Evolutionary conservation across 257 asterid species (phyloP).

Genomic region (Nicotiana obtusifolia): DNA sequence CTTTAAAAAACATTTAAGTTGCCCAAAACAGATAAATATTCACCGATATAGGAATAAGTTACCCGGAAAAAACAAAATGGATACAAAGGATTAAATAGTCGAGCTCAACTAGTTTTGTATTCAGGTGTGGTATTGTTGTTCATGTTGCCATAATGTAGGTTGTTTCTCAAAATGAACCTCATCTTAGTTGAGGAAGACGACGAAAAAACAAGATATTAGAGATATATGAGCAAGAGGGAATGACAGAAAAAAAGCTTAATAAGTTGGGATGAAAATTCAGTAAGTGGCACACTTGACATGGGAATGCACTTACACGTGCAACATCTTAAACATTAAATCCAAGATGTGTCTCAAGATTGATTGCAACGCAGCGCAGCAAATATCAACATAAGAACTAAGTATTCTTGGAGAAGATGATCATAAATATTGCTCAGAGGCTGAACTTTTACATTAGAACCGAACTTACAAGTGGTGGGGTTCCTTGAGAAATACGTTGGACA

Average conservation of each 20-base stretch:
- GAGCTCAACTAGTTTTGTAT: too few species aligned
- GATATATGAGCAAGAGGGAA: constrained; percentile 7
- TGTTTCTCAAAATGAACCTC: neutral
- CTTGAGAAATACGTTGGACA: constrained; percentile 93
- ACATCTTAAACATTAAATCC: neutral
- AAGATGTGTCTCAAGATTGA: neutral
- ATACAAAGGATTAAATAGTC: too few species aligned
- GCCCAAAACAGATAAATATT: neutral
- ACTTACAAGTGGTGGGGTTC: constrained; percentile 99
- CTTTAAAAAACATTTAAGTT: neutral
- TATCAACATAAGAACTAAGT: neutral
- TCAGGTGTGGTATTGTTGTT: too few species aligned
- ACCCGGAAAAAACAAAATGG: too few species aligned
- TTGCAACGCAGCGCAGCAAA: neutral
- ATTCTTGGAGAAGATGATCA: neutral
- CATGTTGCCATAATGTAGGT: neutral
- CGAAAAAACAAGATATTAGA: neutral
- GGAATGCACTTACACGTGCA: neutral
- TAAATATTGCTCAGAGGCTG: neutral
- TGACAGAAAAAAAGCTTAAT: neutral
- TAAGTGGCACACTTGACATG: neutral
- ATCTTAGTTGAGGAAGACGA: neutral
- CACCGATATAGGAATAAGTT: neutral
- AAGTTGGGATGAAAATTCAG: neutral
- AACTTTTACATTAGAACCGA: neutral